Evolutionary conservation across 306 rosid genomes (phyloP).

Genomic region (Amphicarpaea edgeworthii): DNA sequence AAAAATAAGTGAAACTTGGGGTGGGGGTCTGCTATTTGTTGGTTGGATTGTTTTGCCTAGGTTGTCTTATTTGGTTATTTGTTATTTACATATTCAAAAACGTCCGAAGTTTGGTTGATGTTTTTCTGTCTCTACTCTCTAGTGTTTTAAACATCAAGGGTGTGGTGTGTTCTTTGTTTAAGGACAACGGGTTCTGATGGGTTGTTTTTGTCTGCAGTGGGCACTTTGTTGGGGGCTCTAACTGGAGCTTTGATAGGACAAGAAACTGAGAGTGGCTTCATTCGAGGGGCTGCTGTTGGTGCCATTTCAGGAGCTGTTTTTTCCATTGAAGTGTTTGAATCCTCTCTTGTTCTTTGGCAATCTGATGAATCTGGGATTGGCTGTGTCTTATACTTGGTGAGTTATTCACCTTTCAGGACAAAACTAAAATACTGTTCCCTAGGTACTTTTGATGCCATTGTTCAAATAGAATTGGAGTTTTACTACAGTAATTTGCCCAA

Average conservation of each 20-base stretch:
- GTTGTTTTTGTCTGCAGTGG: constrained; percentile 69
- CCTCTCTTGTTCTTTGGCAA: constrained; percentile 96
- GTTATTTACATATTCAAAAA: constrained; percentile 20
- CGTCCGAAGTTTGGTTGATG: constrained; percentile 4
- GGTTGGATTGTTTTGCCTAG: constrained; percentile 39
- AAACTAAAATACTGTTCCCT: background rate
- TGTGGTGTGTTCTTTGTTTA: constrained; percentile 12
- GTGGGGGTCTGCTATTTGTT: constrained; percentile 44
- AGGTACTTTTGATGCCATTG: background rate
- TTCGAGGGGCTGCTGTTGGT: constrained; percentile 98
- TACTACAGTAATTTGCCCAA: background rate
- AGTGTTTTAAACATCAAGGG: background rate
- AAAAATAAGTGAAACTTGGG: constrained; percentile 27
- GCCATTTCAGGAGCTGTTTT: constrained; percentile 99
- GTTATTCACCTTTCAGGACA: constrained; percentile 41
- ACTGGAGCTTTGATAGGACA: constrained; percentile 99
- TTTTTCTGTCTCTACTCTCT: constrained; percentile 6
- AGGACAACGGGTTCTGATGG: constrained; percentile 37
- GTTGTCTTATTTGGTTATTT: constrained; percentile 34
- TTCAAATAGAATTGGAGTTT: background rate
- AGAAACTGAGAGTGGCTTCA: constrained; percentile 98
- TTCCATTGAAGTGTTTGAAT: constrained; percentile 98
- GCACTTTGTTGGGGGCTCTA: constrained; percentile 92
- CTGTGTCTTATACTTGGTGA: constrained; percentile 90
- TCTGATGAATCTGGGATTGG: constrained; percentile 99